Evolutionary conservation across 306 rosid species (phyloP), one percentile per base, ranked within the genome.

Genomic region (Vigna trinervia): DNA sequence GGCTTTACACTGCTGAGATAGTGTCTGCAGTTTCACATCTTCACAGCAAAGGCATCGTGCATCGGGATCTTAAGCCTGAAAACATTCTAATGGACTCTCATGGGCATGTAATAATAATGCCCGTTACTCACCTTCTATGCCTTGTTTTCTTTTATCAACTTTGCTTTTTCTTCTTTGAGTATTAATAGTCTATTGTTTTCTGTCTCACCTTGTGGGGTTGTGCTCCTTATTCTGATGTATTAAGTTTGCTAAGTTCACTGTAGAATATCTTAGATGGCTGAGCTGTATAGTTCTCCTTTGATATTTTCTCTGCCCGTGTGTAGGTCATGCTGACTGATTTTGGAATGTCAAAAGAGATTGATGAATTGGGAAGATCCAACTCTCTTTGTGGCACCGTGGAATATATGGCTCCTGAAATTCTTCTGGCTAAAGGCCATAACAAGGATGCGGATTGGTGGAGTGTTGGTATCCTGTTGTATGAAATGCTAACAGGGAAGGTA

Each of bases 371-470:
- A 60, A 88, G 98, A 81, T 90, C 98, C 9, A 95, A 95, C 78
- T 95, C 97, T 39, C n/a, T 95, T 87, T 95, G 97, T 56, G 98
- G 98, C 52, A 95, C 98, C 36, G 89, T 92, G 0, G 98, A 92
- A 68, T 95, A 92, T 74, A 95, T 95, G 98, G 97, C 98, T 84
- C 98, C 98, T 0, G 98, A 95, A 81, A 95, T 95, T 60, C 80
- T 95, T 78, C 70, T 83, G 57, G 89, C 86, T 52, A 92, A 89
- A 84, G 98, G 98, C 66, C 98, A 95, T 81, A 95, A 92, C 90
- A 95, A 95, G 85, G 96, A 92, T 34, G 92, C 97, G 1, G 98
- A 95, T 85, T 95, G 97, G 98, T 95, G 98, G 98, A 95, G 98
- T 78, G 84, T 86, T 4, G 98, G 98, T 63, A 82, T 89, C 53